Base-by-base conservation (phyloP, 2,329 filamentous ascomycete genomes). In the Pseudogymnoascus sp. region DNA sequence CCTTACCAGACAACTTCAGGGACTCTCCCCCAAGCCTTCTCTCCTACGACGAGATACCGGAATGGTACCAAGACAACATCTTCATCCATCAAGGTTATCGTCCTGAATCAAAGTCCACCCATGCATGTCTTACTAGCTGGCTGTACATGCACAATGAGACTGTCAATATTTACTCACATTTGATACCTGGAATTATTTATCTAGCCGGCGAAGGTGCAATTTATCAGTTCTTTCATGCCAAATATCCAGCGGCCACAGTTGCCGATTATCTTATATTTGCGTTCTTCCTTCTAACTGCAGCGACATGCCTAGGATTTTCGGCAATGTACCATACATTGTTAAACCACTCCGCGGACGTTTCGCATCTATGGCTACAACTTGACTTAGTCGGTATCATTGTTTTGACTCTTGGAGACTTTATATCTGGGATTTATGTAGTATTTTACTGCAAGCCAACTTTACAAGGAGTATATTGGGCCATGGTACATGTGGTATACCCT, bases 121-220 rank as follows among this genome's bases (percentile, higher is more conserved):
- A 43, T 3, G 66, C 63, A 7, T 81, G 74, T 64, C 66, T 80
- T 60, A 61, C 67, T 16, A 80, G 78, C 66, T 75, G 73, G 71
- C 62, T 67, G 5, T 77, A 78, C 67, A 64, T 76, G 9, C 78
- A 79, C 68, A 79, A 79, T 64, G 77, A 80, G 66, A 71, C 75
- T 1, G 65, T 74, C 67, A 79, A 78, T 64, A 78, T 79, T 59
- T 78, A 74, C 65, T 75, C 76, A n/a, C 77, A 80, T 66, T 71
- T 82, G 4, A 65, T 82, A 3, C 79, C 80, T 0, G 77, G 74
- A 9, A 40, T 79, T 2, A 23, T 73, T 18, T 74, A 74, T 60
- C 61, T 75, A 14, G 41, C 75, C 12, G 69, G 70, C 16, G 71
- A 76, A 63, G 65, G 62, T 5, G 61, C 68, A 1, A 69, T 75